Percentiles rank a stretch among this genome's conserved stretches.
Evolutionary conservation across 345 rosid species (phyloP).

Genomic region (Eucalyptus caleyi): DNA sequence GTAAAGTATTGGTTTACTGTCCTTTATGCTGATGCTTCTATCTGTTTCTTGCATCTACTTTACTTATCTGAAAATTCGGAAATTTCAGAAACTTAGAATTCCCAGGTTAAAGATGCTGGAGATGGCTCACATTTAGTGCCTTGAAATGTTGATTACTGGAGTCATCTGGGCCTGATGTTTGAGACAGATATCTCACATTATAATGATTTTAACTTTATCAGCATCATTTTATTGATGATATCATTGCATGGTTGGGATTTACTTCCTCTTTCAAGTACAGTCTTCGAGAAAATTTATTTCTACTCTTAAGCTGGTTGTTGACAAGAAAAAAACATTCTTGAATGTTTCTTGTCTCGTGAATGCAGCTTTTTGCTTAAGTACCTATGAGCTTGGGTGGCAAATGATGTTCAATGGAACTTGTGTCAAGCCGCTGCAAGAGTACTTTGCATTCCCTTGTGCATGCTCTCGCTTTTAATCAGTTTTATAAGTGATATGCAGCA

Average conservation of each 20-base stretch:
- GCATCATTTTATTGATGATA: neutral
- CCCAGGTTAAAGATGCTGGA: neutral
- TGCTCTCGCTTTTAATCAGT: slow-evolving; percentile 98
- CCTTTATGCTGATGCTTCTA: neutral
- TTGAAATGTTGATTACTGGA: neutral
- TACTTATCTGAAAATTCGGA: neutral
- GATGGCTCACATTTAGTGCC: neutral
- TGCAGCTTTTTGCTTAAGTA: slow-evolving; percentile 93
- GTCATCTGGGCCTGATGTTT: neutral
- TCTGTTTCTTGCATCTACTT: neutral
- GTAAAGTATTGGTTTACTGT: neutral
- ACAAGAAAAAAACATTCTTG: slow-evolving; percentile 45
- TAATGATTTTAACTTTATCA: neutral
- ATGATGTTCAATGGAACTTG: slow-evolving; percentile 78
- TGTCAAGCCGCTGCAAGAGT: slow-evolving; percentile 92
- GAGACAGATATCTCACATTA: neutral
- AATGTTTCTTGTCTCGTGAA: slow-evolving; percentile 78
- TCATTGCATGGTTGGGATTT: neutral
- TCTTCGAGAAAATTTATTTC: neutral
- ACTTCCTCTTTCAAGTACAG: neutral
- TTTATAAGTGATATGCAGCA: slow-evolving; percentile 99
- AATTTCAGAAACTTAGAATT: neutral
- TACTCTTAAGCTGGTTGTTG: slow-evolving; percentile 14
- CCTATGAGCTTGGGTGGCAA: slow-evolving; percentile 81
- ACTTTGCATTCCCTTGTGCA: slow-evolving; percentile 93